Evolutionary conservation across 371 early-diverging fungal genomes (phyloP), one percentile per base, ranked within the genome.

Genomic region (Actinomucor elegans): DNA sequence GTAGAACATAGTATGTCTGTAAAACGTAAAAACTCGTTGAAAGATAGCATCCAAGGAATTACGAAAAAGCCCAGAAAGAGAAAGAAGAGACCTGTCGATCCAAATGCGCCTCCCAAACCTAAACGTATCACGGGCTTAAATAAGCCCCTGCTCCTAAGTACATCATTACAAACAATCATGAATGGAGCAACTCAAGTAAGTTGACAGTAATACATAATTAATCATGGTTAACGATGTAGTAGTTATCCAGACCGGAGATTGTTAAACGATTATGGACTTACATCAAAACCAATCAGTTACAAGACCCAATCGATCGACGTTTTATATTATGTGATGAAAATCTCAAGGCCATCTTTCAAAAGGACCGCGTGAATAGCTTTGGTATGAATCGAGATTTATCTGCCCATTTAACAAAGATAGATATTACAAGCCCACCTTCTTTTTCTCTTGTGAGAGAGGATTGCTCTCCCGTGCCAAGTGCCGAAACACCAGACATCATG

Each of bases 231-330:
- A n/a, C n/a, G n/a, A n/a, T n/a, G n/a, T 4, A 44, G 4, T 58
- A 71, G 72, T 43, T 74, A 15, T 64, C 75, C 3, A 38, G 77
- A 47, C 59, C 69, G 18, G 69, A 72, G 45, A 71, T 77, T 11
- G 74, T 77, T 10, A 79, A 79, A 43, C 31, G 57, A 10, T 31
- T 79, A 9, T 75, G 79, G 80, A 56, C 31, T 24, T 73, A 79
- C 46, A 76, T 79, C 32, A 79, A 78, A 37, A 51, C 59, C 15
- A 54, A 77, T 46, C 42, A 71, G n/a, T 52, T 79, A 12, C 79
- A 79, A 50, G 80, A 79, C 57, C 76, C 80, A n/a, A 43, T 41
- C 7, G 74, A 79, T 55, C 43, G 65, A 24, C 46, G 79, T 20
- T 67, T 32, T 41, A 73, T 79, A 21, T n/a, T 76, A 21, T 69